A percentile compares a stretch with the other conserved stretches of the same genome.
phyloP scores from a whole-genome alignment of 805 yeast species.

The Myxozyma melibiosi region DNA sequence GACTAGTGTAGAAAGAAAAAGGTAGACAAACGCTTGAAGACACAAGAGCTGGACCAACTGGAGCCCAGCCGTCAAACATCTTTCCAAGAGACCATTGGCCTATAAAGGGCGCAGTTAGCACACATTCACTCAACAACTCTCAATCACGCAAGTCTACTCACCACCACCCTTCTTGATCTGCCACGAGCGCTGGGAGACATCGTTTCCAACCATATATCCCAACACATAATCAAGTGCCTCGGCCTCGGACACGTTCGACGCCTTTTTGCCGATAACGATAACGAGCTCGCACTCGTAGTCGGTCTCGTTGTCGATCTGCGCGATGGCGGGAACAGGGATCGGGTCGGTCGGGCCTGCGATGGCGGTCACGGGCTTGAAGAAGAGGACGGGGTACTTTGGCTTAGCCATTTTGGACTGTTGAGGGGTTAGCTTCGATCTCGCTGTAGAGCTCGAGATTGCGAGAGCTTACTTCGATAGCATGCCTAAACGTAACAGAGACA shows the following conservation, averaged over 20 bases:
- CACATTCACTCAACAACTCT: neutral
- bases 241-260: conserved; percentile 47
- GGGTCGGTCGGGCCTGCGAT: conserved; percentile 49
- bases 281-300: conserved; percentile 62
- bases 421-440: conserved; percentile 24
- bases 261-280: conserved; percentile 55
- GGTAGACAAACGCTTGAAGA: conserved; percentile 37
- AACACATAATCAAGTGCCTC: conserved; percentile 52
- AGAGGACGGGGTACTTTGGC: conserved; percentile 54
- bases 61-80: conserved; percentile 60
- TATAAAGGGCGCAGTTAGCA: neutral
- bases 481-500: conserved; percentile 18
- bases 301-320: conserved; percentile 44
- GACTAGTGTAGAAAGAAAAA: neutral
- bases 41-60: conserved; percentile 58
- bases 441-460: neutral
- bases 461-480: conserved; percentile 30
- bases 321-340: conserved; percentile 48
- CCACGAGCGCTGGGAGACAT: conserved; percentile 61
- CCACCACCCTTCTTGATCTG: conserved; percentile 54
- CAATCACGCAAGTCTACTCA: neutral
- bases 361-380: conserved; percentile 54
- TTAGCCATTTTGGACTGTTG: conserved; percentile 47
- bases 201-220: conserved; percentile 60
- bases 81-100: conserved; percentile 57